phyloP scores from a whole-genome alignment of 2,329 filamentous ascomycete species.

The Fusarium austroafricanum region DNA sequence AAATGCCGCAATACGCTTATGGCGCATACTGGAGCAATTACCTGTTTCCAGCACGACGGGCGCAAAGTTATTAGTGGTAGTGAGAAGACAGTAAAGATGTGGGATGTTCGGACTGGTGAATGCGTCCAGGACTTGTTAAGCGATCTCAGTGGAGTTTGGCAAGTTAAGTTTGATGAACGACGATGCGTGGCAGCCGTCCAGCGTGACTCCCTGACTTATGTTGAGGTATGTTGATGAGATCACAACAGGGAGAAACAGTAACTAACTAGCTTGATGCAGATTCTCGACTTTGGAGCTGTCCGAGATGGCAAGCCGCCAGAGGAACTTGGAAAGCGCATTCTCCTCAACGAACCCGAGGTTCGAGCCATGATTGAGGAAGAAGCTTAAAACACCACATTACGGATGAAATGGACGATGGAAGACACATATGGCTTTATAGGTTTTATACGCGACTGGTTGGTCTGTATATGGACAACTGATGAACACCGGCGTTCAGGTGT shows the following conservation, averaged over 20 bases:
- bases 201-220: constrained; percentile 90
- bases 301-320: constrained; percentile 85
- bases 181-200: constrained; percentile 97
- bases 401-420: constrained; percentile 1
- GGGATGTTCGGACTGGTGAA: constrained; percentile 92
- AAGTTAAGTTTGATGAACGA: constrained; percentile 96
- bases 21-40: constrained; percentile 96
- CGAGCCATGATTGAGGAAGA: constrained; percentile 63
- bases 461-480: constrained; percentile 26
- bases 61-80: constrained; percentile 97
- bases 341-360: constrained; percentile 69
- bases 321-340: constrained; percentile 81
- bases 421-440: constrained; percentile 10
- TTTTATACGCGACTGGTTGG: constrained; percentile 31
- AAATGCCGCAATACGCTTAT: constrained; percentile 90
- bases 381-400: constrained; percentile 32
- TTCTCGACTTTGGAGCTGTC: constrained; percentile 95
- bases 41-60: constrained; percentile 97
- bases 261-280: constrained; percentile 63
- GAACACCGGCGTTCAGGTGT: constrained; percentile 42
- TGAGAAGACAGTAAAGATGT: constrained; percentile 97
- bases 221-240: constrained; percentile 77
- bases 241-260: neutral
- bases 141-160: constrained; percentile 97
- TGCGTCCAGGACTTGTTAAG: constrained; percentile 93